Percentiles rank a stretch among this genome's conserved stretches.
Evolutionary conservation across 495 filamentous ascomycete genomes (phyloP).

Genomic region (Echria macrotheca): DNA sequence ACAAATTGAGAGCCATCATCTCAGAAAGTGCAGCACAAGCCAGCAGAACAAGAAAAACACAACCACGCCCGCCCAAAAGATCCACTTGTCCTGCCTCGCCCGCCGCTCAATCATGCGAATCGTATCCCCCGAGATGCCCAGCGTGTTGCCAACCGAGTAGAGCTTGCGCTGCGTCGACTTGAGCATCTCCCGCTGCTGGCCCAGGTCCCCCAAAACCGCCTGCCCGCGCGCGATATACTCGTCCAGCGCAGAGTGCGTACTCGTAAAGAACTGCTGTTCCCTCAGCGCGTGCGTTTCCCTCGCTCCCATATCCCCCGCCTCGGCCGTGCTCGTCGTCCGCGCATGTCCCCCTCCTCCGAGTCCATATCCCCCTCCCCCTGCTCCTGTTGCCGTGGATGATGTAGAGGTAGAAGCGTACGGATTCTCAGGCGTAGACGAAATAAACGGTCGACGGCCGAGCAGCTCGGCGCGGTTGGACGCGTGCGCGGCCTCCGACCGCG

Average conservation of each 20-base stretch:
- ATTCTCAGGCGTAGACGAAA: conserved; percentile 86
- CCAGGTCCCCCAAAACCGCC: conserved; percentile 81
- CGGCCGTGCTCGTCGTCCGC: conserved; percentile 22
- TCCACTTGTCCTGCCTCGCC: conserved; percentile 95
- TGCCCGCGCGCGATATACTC: conserved; percentile 90
- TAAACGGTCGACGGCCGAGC: conserved; percentile 82
- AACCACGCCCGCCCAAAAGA: conserved; percentile 83
- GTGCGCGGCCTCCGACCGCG: conserved; percentile 68
- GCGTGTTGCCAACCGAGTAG: conserved; percentile 88
- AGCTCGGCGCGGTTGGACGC: conserved; percentile 75
- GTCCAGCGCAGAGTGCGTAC: conserved; percentile 76
- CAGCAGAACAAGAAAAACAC: conserved; percentile 93
- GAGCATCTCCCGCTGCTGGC: conserved; percentile 85
- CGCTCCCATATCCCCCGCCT: conserved; percentile 47
- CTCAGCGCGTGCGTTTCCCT: conserved; percentile 81
- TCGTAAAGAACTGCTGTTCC: conserved; percentile 80
- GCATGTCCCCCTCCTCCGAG: conserved; percentile 24
- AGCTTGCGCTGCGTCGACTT: conserved; percentile 88
- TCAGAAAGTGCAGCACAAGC: conserved; percentile 74
- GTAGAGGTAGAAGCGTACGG: conserved; percentile 66
- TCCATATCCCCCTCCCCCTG: conserved; percentile 22
- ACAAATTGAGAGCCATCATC: conserved; percentile 49
- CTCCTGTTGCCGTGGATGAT: background rate
- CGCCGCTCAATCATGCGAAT: conserved; percentile 92
- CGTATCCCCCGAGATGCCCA: conserved; percentile 91